Percentiles rank a stretch among this genome's conserved stretches.
Conservation (phyloP, 345 rosid genomes). For the Eucalyptus marginata region DNA sequence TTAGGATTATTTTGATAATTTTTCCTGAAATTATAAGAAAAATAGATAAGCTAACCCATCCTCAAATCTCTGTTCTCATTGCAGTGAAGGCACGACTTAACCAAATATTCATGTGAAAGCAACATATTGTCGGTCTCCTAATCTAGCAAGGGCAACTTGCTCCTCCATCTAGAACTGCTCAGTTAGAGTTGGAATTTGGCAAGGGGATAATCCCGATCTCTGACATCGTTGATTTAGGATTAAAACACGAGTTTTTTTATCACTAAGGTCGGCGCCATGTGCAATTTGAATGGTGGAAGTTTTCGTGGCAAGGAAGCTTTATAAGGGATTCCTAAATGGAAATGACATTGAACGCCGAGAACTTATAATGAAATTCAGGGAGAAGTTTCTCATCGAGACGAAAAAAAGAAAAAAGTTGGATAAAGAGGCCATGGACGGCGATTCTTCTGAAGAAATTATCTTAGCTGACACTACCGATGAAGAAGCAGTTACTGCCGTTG, state of each 20-base stretch:
- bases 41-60: neutral
- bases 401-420: too few relatives aligned
- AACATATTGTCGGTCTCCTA: neutral
- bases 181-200: constrained; percentile 87
- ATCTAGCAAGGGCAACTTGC: constrained; percentile 26
- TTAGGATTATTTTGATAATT: too few relatives aligned
- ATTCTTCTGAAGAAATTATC: too few relatives aligned
- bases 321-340: constrained; percentile 34
- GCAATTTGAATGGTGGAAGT: constrained; percentile 18
- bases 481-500: too few relatives aligned
- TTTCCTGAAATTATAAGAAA: neutral
- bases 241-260: constrained; percentile 37
- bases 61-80: neutral
- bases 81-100: neutral
- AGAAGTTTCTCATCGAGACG: neutral
- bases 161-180: constrained; percentile 76
- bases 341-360: constrained; percentile 44
- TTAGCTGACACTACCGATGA: too few relatives aligned
- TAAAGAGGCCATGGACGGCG: too few relatives aligned
- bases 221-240: constrained; percentile 59
- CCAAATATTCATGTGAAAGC: neutral
- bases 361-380: constrained; percentile 46
- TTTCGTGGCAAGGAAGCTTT: constrained; percentile 67
- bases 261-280: constrained; percentile 32
- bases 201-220: constrained; percentile 65